Evolutionary conservation across 192 early-diverging fungal genomes (phyloP).

Genomic region (Tieghemiomyces parasiticus): DNA sequence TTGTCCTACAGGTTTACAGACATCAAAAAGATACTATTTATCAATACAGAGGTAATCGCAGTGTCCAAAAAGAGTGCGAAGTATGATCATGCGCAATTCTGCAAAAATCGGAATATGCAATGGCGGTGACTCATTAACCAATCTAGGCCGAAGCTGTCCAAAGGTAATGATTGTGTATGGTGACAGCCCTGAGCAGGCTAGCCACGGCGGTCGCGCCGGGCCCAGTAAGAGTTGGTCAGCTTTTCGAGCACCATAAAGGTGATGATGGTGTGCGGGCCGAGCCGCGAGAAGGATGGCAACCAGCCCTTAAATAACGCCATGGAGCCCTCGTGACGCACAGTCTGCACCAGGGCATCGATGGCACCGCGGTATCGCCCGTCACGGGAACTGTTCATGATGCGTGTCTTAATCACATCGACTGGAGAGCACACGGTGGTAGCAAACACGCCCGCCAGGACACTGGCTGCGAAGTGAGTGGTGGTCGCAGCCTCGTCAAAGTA

Average conservation of each 20-base stretch:
- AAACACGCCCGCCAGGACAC: slow-evolving; percentile 56
- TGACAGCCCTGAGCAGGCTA: no score
- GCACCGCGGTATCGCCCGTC: slow-evolving; percentile 20
- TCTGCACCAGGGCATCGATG: slow-evolving; percentile 30
- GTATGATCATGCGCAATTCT: no score
- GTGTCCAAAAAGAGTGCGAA: no score
- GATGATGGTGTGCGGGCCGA: slow-evolving; percentile 72
- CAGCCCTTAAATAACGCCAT: slow-evolving; percentile 68
- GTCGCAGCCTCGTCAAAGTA: slow-evolving; percentile 50
- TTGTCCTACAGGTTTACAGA: no score
- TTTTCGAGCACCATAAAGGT: slow-evolving; percentile 75
- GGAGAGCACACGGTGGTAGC: slow-evolving; percentile 64
- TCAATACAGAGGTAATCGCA: no score
- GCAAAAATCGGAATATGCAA: no score
- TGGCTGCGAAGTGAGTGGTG: slow-evolving; percentile 48
- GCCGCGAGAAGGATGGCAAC: slow-evolving; percentile 63
- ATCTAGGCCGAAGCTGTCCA: no score
- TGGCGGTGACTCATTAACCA: no score
- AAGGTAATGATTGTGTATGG: no score
- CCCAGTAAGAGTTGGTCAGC: slow-evolving; percentile 35
- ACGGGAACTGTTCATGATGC: slow-evolving; percentile 59
- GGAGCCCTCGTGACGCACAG: slow-evolving; percentile 48
- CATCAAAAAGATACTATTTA: no score
- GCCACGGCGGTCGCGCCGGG: no score
- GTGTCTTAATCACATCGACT: slow-evolving; percentile 71